Base-by-base conservation (phyloP, 768 basidiomycete genomes). In the Paxillus ammoniavirescens region DNA sequence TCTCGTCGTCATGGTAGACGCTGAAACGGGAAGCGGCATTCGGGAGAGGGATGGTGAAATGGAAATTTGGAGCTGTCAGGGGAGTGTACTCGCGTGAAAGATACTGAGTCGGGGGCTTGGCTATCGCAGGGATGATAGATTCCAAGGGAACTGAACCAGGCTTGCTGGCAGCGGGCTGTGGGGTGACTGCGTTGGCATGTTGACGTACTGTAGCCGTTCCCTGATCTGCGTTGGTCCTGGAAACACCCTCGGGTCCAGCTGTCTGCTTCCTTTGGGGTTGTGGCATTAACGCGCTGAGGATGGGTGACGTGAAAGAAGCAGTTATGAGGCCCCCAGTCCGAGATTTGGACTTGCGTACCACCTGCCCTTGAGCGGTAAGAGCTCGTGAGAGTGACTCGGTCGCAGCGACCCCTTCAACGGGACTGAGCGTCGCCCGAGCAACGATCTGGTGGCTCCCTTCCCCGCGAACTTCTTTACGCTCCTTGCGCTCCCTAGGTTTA, bases 91-190 rank as follows among this genome's bases (percentile, higher is more conserved):
- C 80, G 38, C 85, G 79, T 1, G 89, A 86, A 18, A 92, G 82
- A 61, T 91, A 90, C 35, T 93, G 87, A 0, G 91, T 93, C 0
- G 92, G 91, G 0, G 91, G 92, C 64, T 90, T 91, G 15, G 88
- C 77, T 9, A 74, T 83, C 1, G 80, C 86, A 0, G 92, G 90
- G 41, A 93, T 89, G 56, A 94, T 93, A 10, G 86, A 87, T 62
- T 92, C 89, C 9, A 91, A 74, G 5, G 89, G 86, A 8, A 90
- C 89, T 4, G 69, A 77, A 35, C 64, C 70, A 8, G 62, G 75
- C 58, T 69, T 73, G 26, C 49, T 73, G 8, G 63, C 54, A 10
- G 59, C 55, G 5, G 66, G 58, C 28, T 71, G 61, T 1, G 69
- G 53, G 17, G 58, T 30, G 4, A 48, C 49, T 1, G 58, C 26